A percentile compares a stretch with the other conserved stretches of the same genome.
Evolutionary conservation across 768 basidiomycete genomes (phyloP).

Genomic region (Collybiopsis luxurians): DNA sequence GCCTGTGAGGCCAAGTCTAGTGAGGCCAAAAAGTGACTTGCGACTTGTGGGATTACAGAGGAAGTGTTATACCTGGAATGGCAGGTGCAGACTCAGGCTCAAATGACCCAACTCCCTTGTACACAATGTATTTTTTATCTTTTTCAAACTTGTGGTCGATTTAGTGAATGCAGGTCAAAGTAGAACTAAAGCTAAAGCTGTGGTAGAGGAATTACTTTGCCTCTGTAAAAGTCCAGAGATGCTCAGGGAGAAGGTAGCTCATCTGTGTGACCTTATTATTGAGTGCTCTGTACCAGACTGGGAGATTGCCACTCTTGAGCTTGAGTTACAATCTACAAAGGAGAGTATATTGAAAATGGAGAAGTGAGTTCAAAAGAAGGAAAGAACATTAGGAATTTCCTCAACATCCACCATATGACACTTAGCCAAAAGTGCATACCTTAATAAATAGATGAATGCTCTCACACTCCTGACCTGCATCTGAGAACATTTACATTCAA

Average conservation of each 20-base stretch:
- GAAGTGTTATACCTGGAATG: neutral
- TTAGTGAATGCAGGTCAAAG: neutral
- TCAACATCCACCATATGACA: neutral
- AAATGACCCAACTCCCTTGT: neutral
- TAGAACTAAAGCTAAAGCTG: neutral
- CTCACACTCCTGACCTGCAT: slow-evolving; percentile 15
- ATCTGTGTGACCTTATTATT: neutral
- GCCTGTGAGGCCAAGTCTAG: neutral
- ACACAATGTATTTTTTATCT: neutral
- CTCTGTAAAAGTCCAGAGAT: neutral
- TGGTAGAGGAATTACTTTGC: neutral
- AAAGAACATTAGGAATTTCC: neutral
- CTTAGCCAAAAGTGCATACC: slow-evolving; percentile 6
- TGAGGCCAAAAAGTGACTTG: neutral
- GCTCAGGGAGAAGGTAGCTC: neutral
- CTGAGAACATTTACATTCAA: slow-evolving; percentile 13
- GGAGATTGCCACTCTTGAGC: neutral
- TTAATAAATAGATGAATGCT: slow-evolving; percentile 15
- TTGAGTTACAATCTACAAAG: neutral
- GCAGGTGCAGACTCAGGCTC: neutral
- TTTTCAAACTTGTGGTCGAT: neutral
- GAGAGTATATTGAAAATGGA: too few relatives aligned
- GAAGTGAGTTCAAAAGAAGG: neutral
- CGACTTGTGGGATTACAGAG: neutral
- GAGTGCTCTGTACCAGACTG: neutral